Percentiles rank a stretch among this genome's conserved stretches.
Conservation (phyloP, 345 rosid genomes). For the Acer campestre region DNA sequence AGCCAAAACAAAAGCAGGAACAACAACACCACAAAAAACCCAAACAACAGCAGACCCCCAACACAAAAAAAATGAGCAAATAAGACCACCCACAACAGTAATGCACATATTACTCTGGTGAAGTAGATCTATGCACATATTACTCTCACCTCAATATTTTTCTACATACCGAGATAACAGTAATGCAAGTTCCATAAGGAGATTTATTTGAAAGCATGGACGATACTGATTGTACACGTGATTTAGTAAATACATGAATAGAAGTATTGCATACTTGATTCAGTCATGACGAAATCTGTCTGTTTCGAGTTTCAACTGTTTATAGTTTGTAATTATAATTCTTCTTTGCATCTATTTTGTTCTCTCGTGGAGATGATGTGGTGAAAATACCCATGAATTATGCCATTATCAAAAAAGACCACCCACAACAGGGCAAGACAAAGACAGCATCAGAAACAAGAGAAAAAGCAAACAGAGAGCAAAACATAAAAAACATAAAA, state of each 20-base stretch:
- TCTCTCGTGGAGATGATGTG: background rate
- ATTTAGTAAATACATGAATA: background rate
- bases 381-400: background rate
- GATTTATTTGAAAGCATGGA: background rate
- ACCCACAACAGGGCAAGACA: too few species aligned
- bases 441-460: too few species aligned
- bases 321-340: background rate
- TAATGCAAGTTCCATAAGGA: background rate
- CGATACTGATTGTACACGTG: background rate
- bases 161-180: background rate
- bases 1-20: too few species aligned
- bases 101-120: too few species aligned
- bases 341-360: background rate
- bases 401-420: background rate
- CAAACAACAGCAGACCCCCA: too few species aligned
- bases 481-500: too few species aligned
- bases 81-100: too few species aligned
- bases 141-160: background rate
- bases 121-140: slow-evolving; percentile 3
- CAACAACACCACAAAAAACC: too few species aligned
- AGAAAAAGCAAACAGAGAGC: too few species aligned
- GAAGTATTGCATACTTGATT: background rate
- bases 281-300: too few species aligned
- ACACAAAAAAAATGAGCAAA: too few species aligned
- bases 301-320: too few species aligned